phyloP scores from a whole-genome alignment of 257 asterid species.

The Penstemon eatonii region DNA sequence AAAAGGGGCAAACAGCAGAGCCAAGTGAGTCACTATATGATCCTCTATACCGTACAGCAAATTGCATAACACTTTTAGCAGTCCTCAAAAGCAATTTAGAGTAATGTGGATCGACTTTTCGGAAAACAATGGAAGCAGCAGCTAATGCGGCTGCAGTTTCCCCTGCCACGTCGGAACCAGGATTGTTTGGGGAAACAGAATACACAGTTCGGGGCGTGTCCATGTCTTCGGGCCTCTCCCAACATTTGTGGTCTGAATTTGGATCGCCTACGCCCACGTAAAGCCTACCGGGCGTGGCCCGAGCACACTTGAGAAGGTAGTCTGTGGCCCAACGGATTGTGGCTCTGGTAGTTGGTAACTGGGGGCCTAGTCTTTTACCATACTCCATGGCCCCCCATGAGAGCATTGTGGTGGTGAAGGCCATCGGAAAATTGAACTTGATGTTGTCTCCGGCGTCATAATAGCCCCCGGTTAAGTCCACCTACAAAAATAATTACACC shows the following conservation, averaged over 20 bases:
- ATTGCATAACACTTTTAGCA: conserved; percentile 61
- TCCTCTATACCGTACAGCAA: conserved; percentile 69
- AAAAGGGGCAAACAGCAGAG: conserved; percentile 69
- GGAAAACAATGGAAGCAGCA: conserved; percentile 78
- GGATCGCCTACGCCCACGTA: conserved; percentile 93
- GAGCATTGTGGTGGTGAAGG: conserved; percentile 81
- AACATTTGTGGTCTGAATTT: conserved; percentile 70
- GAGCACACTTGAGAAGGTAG: conserved; percentile 78
- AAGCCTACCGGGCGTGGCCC: conserved; percentile 65
- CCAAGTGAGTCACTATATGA: conserved; percentile 79
- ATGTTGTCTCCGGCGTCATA: conserved; percentile 93
- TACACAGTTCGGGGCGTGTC: conserved; percentile 64
- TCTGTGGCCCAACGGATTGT: conserved; percentile 89
- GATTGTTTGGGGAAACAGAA: conserved; percentile 60
- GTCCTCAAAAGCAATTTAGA: conserved; percentile 49
- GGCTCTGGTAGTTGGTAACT: conserved; percentile 39
- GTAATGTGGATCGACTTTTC: conserved; percentile 51
- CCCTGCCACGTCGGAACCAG: conserved; percentile 90
- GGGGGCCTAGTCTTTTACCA: conserved; percentile 63
- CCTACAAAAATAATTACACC: conserved; percentile 36
- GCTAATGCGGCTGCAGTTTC: conserved; percentile 95
- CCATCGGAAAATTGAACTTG: conserved; percentile 91
- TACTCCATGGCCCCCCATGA: conserved; percentile 77
- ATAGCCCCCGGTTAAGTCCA: conserved; percentile 84
- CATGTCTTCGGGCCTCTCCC: conserved; percentile 96